These are phyloP conservation scores for Umbelopsis isabellina DNA, from an alignment of 192 early-diverging fungal species.

Conservation along the genomic window DNA sequence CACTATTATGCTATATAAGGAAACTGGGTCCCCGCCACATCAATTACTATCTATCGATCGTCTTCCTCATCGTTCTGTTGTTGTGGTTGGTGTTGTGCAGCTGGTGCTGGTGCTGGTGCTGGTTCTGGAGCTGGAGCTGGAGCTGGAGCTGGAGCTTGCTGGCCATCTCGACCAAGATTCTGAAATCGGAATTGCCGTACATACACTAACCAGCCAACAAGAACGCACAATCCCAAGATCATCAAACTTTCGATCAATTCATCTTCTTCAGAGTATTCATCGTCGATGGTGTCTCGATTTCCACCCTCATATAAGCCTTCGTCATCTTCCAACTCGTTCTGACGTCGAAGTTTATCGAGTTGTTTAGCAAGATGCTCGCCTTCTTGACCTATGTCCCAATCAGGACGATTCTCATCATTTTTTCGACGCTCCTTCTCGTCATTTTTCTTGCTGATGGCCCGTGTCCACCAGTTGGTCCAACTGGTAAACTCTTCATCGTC, in stretches of 20 bases:
- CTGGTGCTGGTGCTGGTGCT: not conserved
- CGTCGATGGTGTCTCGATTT: conserved; percentile 29
- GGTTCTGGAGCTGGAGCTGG: not conserved
- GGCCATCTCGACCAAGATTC: not conserved
- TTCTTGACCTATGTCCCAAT: conserved; percentile 43
- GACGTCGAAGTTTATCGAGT: conserved; percentile 33
- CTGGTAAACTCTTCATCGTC: conserved; percentile 8
- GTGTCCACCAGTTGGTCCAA: not conserved
- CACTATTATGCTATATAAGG: conserved; percentile 11
- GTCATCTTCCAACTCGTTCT: conserved; percentile 37
- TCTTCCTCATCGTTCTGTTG: not conserved
- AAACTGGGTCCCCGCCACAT: not conserved
- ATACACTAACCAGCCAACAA: conserved; percentile 62
- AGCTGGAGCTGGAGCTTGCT: not conserved
- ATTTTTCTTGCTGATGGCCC: not conserved
- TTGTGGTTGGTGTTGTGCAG: too few relatives aligned
- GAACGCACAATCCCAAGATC: conserved; percentile 52
- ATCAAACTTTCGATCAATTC: conserved; percentile 56
- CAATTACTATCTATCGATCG: not conserved
- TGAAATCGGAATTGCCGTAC: conserved; percentile 59
- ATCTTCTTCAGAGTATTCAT: conserved; percentile 50
- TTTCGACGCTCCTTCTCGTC: conserved; percentile 22
- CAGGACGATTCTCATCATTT: conserved; percentile 25
- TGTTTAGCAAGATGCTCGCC: conserved; percentile 43
- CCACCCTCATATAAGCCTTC: conserved; percentile 32